Evolutionary conservation across 1,284 basidiomycete genomes (phyloP).

Genomic region (Ustilago tritici): DNA sequence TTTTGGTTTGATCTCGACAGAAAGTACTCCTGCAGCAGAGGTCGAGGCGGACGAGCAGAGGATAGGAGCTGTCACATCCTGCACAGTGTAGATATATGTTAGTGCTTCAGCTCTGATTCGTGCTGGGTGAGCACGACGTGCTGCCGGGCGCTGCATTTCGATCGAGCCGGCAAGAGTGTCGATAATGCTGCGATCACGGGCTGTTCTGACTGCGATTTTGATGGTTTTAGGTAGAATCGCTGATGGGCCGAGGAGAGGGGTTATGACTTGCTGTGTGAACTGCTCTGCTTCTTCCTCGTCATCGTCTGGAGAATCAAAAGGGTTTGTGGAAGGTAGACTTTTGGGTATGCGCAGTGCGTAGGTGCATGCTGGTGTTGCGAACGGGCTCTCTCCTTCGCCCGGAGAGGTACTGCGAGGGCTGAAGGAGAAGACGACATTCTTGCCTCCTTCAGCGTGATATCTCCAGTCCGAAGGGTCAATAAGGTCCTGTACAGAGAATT

Average conservation of each 20-base stretch:
- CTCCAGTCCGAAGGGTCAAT: constrained; percentile 43
- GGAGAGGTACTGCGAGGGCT: not conserved
- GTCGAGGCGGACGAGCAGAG: not conserved
- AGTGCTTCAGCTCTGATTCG: constrained; percentile 35
- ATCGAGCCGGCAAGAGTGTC: constrained; percentile 40
- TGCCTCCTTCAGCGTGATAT: constrained; percentile 54
- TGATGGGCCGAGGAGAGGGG: constrained; percentile 28
- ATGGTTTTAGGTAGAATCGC: constrained; percentile 21
- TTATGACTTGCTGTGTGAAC: constrained; percentile 28
- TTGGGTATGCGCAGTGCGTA: constrained; percentile 43
- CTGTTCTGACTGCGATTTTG: constrained; percentile 16
- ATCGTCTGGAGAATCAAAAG: constrained; percentile 1
- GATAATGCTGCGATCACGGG: constrained; percentile 23
- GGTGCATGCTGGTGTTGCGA: constrained; percentile 16
- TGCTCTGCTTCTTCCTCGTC: constrained; percentile 28
- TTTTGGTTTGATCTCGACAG: constrained; percentile 53
- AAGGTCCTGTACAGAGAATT: constrained; percentile 21
- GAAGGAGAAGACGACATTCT: constrained; percentile 50
- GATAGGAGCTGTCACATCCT: constrained; percentile 39
- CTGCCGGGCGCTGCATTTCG: constrained; percentile 34
- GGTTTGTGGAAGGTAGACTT: not conserved
- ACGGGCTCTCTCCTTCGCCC: constrained; percentile 13
- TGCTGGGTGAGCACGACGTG: constrained; percentile 18
- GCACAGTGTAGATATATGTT: constrained; percentile 35
- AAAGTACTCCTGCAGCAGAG: constrained; percentile 16